Base-by-base conservation (phyloP, 225 moss, liverwort and hornwort species). In the Polytrichum formosum region DNA sequence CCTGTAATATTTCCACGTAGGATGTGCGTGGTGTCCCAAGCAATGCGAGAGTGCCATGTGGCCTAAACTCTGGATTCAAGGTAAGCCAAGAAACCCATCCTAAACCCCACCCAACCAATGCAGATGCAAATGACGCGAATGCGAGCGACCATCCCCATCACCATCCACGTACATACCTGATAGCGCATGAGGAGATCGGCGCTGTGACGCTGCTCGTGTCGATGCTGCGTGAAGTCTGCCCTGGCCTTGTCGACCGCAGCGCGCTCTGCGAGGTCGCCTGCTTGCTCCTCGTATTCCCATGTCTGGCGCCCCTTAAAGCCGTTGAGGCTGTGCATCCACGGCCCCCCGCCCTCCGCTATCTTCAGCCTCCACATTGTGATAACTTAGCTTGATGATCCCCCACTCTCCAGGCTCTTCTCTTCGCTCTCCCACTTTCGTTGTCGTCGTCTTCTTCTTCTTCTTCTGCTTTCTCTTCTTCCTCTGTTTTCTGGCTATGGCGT, bases 171-270 rank as follows among this genome's bases (percentile, higher is more conserved):
- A 33, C 79, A 63, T 69, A 89, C 96, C 70, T 97, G 93, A 69
- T 89, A 66, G 68, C 97, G 92, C 97, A 98, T 91, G 56, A 91
- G 75, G 65, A 92, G 70, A 77, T 98, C 94, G 64, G 92, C 78
- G 78, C 97, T 98, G 70, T 94, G 94, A 18, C 83, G 83, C 67
- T 83, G 78, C 69, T 94, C 87, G 63, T 85, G 84, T 8, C 92
- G 92, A 77, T 85, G 83, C 61, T 85, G 67, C 4, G 79, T 55
- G 67, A 79, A 98, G 28, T 55, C 28, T 18, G 65, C 53, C 21
- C 97, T 91, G 18, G 87, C 97, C 23, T 92, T 82, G 19, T 94
- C 90, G 56, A 94, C 76, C 1, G 90, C 90, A 69, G 67, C 78
- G 26, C 70, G 85, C 76, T 98, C 92, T 29, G 82, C 85, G 21